Conservation (phyloP, 495 filamentous ascomycete genomes). For the Lasiosphaeria miniovina region DNA sequence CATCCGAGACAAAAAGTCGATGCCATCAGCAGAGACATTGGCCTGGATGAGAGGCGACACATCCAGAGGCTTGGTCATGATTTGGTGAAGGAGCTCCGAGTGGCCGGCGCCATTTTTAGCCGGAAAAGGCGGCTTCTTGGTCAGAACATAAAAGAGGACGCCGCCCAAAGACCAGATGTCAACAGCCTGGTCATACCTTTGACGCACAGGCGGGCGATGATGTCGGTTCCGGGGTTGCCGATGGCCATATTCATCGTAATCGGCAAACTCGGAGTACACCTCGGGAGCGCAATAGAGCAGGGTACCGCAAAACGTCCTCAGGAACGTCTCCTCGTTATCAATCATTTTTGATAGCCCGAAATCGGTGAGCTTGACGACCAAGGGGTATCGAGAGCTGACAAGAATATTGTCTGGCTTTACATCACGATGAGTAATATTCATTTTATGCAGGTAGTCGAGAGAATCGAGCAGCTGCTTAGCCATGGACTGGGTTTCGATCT, state of each 20-base stretch:
- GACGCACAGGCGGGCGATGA: slow-evolving; percentile 34
- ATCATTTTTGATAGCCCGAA: slow-evolving; percentile 89
- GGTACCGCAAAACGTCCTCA: slow-evolving; percentile 95
- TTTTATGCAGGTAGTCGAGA: slow-evolving; percentile 79
- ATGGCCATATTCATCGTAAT: slow-evolving; percentile 48
- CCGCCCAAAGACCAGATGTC: slow-evolving; percentile 95
- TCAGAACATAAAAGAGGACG: slow-evolving; percentile 80
- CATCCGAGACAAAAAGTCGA: slow-evolving; percentile 73
- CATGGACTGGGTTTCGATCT: slow-evolving; percentile 65
- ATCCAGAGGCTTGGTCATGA: slow-evolving; percentile 72
- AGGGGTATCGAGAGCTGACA: slow-evolving; percentile 65
- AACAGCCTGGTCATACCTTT: slow-evolving; percentile 80
- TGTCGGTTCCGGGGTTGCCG: slow-evolving; percentile 41
- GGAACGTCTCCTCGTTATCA: slow-evolving; percentile 79
- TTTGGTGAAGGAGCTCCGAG: slow-evolving; percentile 70
- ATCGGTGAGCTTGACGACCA: slow-evolving; percentile 87
- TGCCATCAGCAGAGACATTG: slow-evolving; percentile 59
- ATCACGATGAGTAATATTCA: slow-evolving; percentile 90
- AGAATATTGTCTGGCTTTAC: slow-evolving; percentile 98
- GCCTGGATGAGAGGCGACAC: slow-evolving; percentile 51
- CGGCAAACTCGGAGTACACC: slow-evolving; percentile 82
- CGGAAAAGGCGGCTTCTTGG: slow-evolving; percentile 71
- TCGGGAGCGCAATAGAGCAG: slow-evolving; percentile 95
- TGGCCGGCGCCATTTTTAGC: slow-evolving; percentile 54
- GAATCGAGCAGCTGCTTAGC: slow-evolving; percentile 75